A percentile compares a stretch with the other conserved stretches of the same genome.
These are phyloP conservation scores for Epichloe baconii DNA, from an alignment of 2,329 filamentous ascomycete genomes.

Conservation along the genomic window DNA sequence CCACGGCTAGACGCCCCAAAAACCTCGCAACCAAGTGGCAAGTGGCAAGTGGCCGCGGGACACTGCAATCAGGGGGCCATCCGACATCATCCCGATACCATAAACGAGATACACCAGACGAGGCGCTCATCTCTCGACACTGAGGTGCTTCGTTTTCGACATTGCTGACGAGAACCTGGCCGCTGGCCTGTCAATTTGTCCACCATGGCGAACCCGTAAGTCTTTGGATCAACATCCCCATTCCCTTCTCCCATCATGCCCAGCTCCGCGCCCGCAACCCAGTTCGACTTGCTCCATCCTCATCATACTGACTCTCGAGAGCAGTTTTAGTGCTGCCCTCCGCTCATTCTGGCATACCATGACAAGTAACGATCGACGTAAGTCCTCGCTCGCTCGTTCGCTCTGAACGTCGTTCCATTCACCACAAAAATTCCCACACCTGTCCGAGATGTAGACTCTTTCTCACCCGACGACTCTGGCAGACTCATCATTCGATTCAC, in stretches of 20 bases:
- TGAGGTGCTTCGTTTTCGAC: not conserved
- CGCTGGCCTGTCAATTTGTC: not conserved
- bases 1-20: not conserved
- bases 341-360: conserved; percentile 93
- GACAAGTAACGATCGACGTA: conserved; percentile 58
- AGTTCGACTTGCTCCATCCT: not conserved
- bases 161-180: not conserved
- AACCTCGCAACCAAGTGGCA: not conserved
- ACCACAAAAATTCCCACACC: not conserved
- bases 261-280: not conserved
- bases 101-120: not conserved
- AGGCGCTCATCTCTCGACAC: not conserved
- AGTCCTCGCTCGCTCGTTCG: conserved; percentile 14
- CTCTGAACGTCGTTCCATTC: not conserved
- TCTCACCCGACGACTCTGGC: not conserved
- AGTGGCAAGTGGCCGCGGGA: not conserved
- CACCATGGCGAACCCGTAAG: conserved; percentile 12
- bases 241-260: not conserved
- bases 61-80: not conserved
- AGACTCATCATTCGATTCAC: conserved; percentile 91
- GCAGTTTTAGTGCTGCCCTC: conserved; percentile 57
- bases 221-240: not conserved
- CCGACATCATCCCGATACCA: not conserved
- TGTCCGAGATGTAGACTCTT: not conserved
- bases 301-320: not conserved